These are phyloP conservation scores for Ammopiptanthus mongolicus DNA, from an alignment of 306 rosid species.

Conservation along the genomic window DNA sequence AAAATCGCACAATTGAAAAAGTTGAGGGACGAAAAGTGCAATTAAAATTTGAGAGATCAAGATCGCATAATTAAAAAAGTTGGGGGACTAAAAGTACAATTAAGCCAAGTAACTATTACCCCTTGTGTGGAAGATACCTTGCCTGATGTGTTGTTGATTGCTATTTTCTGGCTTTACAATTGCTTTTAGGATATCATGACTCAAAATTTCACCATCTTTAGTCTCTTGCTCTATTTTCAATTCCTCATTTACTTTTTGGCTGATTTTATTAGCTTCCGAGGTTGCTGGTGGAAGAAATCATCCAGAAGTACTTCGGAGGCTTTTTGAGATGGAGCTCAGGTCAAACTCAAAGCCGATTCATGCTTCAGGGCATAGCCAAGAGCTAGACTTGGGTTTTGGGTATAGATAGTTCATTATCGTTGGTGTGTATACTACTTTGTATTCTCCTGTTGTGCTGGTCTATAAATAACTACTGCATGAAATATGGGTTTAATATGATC, in stretches of 20 bases:
- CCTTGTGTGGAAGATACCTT: neutral
- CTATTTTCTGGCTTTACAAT: neutral
- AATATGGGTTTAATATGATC: conserved; percentile 29
- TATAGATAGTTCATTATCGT: conserved; percentile 49
- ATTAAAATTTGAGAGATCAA: no score
- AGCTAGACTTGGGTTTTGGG: conserved; percentile 85
- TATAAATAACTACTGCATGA: conserved; percentile 25
- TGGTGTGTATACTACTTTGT: conserved; percentile 42
- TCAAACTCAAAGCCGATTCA: neutral
- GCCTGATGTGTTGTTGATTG: neutral
- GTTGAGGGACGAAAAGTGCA: no score
- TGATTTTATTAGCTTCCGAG: conserved; percentile 43
- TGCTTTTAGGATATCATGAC: neutral
- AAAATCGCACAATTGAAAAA: no score
- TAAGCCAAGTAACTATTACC: no score
- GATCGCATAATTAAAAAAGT: no score
- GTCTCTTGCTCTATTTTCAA: neutral
- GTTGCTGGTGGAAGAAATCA: conserved; percentile 64
- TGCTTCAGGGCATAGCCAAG: conserved; percentile 15
- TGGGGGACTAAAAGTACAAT: no score
- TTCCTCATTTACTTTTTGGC: neutral
- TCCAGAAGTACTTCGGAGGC: conserved; percentile 83
- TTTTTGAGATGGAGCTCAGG: conserved; percentile 83
- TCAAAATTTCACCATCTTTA: no score
- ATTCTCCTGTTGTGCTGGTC: conserved; percentile 24